Conservation (phyloP, 148 eudicot species). For the Cornus kousa region DNA sequence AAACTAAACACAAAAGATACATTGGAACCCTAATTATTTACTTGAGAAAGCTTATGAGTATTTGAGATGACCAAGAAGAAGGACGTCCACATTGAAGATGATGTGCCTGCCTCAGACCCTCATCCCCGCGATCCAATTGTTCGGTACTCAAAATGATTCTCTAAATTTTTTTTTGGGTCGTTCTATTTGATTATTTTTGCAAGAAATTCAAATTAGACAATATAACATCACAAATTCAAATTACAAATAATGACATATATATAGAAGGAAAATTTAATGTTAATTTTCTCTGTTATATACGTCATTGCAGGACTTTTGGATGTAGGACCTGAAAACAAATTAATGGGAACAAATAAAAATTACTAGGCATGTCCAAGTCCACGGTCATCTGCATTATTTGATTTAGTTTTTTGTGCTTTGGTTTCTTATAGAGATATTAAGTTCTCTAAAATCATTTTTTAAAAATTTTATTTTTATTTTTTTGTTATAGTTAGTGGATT, state of each 20-base stretch:
- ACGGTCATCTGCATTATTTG: conserved; percentile 37
- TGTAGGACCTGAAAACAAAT: conserved; percentile 91
- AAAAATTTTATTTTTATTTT: too few relatives aligned
- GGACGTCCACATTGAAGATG: conserved; percentile 83
- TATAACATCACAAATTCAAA: not conserved
- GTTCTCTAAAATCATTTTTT: too few relatives aligned
- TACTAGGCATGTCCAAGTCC: conserved; percentile 97
- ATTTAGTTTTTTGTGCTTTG: too few relatives aligned
- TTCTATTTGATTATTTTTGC: not conserved
- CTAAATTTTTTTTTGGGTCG: not conserved
- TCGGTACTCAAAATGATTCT: conserved; percentile 43
- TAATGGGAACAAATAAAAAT: conserved; percentile 92
- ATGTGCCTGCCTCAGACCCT: conserved; percentile 63
- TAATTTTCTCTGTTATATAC: not conserved
- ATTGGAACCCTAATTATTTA: too few relatives aligned
- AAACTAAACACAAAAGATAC: too few relatives aligned
- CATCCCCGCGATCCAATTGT: conserved; percentile 83
- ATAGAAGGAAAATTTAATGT: not conserved
- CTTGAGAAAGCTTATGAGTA: not conserved
- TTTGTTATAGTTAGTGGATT: too few relatives aligned
- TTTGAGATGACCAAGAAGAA: conserved; percentile 94
- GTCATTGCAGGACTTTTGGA: conserved; percentile 78
- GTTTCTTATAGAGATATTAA: too few relatives aligned
- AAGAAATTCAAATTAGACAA: not conserved
- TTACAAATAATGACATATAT: not conserved